Base-by-base conservation (phyloP, 2,329 filamentous ascomycete species). In the Arthrinium phaeospermum region DNA sequence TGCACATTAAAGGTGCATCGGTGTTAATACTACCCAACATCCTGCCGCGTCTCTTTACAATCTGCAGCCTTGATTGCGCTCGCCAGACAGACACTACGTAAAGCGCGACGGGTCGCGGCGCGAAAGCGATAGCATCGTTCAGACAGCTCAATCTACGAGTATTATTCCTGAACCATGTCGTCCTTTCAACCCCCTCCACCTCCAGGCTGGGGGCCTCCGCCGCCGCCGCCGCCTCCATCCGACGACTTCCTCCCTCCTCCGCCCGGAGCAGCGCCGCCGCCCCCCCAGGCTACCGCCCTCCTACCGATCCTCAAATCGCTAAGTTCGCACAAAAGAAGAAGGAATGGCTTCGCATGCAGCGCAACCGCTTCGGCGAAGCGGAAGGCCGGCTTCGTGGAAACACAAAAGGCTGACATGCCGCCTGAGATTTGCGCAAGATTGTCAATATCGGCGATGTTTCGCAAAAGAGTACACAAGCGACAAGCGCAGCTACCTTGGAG, bases 271-370 rank as follows among this genome's bases (percentile, higher is more conserved):
- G 86, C 93, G 70, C 95, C 95, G 75, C 94, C 95, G 70, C 95
- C 95, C 95, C 95, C 34, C 95, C 95, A 37, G 94, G 94, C 53
- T 97, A 95, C 82, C 91, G 91, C 75, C 94, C 95, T 61, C 90
- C 92, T 34, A 89, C 91, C 76, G 92, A 98, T 80, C 92, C 95
- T 64, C 94, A 95, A 76, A 89, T 94, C 79, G 95, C 95, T 70
- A 99, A 99, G 85, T 97, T 98, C 80, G 94, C 95, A 72, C 94
- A 98, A 84, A 99, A 98, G 89, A 99, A 98, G 89, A 97, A 95
- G 82, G 95, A 98, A 91, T 99, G 97, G 97, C 87, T 98, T 79
- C 93, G 95, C 74, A 91, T 89, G 76, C 96, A 97, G 85, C 91
- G 95, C 78, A 96, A 95, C 82, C 91, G 96, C 71, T 99, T 98